Evolutionary conservation across 768 basidiomycete genomes (phyloP), one percentile per base, ranked within the genome.

Genomic region (Mycena indigotica): DNA sequence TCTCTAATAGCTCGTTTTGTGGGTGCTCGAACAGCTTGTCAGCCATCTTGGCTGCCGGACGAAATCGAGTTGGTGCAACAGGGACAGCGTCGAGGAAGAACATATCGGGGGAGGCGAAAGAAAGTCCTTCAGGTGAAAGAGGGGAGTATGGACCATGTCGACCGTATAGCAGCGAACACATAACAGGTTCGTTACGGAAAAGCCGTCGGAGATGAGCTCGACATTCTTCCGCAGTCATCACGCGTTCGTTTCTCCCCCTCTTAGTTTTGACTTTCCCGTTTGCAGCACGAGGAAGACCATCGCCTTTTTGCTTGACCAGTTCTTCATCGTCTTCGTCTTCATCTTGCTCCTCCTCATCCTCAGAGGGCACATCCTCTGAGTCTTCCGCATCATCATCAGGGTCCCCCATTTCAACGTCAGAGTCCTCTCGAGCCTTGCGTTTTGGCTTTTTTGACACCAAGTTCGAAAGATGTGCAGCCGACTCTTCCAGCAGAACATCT

Each of bases 51-150:
- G 93, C 83, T 2, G 97, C 91, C 3, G 97, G 97, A 45, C 97
- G 87, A 80, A 98, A 99, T 30, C 96, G 91, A 5, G 93, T 96
- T 16, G 97, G 97, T 16, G 95, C 83, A 19, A 98, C 91, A 28
- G 93, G 86, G 21, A 99, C 72, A 52, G 91, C 93, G 29, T 95
- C 91, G 77, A 98, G 78, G 80, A 99, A 99, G 74, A 98, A 98
- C 84, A 98, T 94, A 70, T 98, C 97, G 41, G 95, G 89, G 28
- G 86, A 88, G 8, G 89, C 89, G 28, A 83, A 72, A 5, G 85
- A 85, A 8, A 93, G 78, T 50, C 82, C 84, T 23, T 82, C 79
- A n/a, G 70, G 68, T 19, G 80, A 80, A 44, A 89, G 70, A 28
- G 79, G 79, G 3, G 91, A 82, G 63, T 90, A 88, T 5, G 89